Base-by-base conservation (phyloP, 2,329 filamentous ascomycete species). In the Arthrobotrys iridis region DNA sequence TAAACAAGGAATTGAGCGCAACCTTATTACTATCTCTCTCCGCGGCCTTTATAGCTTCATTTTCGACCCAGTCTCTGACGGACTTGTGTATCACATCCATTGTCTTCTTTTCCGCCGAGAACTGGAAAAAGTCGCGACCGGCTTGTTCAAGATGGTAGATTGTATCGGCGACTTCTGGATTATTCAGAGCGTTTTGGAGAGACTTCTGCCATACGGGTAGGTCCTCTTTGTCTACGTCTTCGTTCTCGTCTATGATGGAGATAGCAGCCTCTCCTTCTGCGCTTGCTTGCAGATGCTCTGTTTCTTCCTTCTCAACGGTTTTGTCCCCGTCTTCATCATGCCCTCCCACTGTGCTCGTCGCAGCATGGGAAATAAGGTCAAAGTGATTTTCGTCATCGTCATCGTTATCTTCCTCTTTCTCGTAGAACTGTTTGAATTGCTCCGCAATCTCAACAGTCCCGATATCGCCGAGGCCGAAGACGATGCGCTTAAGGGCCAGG, bases 71-170 rank as follows among this genome's bases (percentile, higher is more conserved):
- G 30, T 75, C 71, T 63, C 71, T 35, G 15, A 75, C 63, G 15
- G 71, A 75, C n/a, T 75, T 75, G 63, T 75, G 71, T 30, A 75
- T 75, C 8, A 75, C 57, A 52, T 68, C 71, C 40, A 75, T 75
- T 13, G 46, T 58, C 18, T 45, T 63, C 41, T 68, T 75, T 37
- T 75, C 71, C 5, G 55, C 30, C 8, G 71, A 75, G 18, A 75
- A 75, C 26, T 75, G 63, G 48, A 75, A 75, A 26, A 75, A 75
- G 40, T 75, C 71, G 22, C 71, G 37, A 11, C 71, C 71, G n/a
- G 63, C 71, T 64, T 68, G 63, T 58, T 75, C 71, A 22, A 75
- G 37, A 46, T 75, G 71, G 33, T 75, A 75, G 18, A 75, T 68
- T 3, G 63, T 68, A 15, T 75, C 71, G n/a, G 71, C 71, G 15